These are phyloP conservation scores for Ustilago hordei DNA, from an alignment of 1,284 basidiomycete genomes.

Conservation along the genomic window DNA sequence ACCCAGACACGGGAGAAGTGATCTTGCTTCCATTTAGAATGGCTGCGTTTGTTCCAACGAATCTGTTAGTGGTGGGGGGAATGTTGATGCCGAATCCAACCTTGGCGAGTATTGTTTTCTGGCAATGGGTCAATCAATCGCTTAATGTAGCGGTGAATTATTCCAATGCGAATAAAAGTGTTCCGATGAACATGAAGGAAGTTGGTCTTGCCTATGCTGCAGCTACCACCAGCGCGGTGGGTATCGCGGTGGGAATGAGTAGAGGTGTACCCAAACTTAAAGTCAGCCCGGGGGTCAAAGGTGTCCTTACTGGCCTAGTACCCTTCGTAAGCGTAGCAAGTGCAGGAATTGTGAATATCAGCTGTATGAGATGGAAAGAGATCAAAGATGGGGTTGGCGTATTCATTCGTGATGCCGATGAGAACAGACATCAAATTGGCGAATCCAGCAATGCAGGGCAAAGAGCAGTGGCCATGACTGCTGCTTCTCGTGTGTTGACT, in stretches of 20 bases:
- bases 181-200: conserved; percentile 71
- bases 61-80: conserved; percentile 72
- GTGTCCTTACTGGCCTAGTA: conserved; percentile 69
- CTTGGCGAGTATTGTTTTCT: conserved; percentile 71
- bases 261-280: conserved; percentile 71
- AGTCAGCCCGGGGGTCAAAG: conserved; percentile 44
- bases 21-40: conserved; percentile 73
- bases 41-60: conserved; percentile 74
- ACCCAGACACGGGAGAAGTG: conserved; percentile 70
- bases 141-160: conserved; percentile 70
- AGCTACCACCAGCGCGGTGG: conserved; percentile 72
- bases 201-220: conserved; percentile 72
- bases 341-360: conserved; percentile 63
- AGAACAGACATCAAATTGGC: conserved; percentile 70
- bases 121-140: conserved; percentile 74
- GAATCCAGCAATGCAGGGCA: conserved; percentile 71
- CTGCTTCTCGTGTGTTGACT: conserved; percentile 72
- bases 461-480: conserved; percentile 73
- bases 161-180: conserved; percentile 72
- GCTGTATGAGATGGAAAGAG: conserved; percentile 74
- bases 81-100: conserved; percentile 67
- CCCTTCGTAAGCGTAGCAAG: conserved; percentile 73
- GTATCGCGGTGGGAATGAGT: conserved; percentile 73
- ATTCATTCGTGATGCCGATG: conserved; percentile 66
- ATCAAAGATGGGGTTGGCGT: conserved; percentile 73